A percentile compares a stretch with the other conserved stretches of the same genome.
These are phyloP conservation scores for Cladophialophora exuberans DNA, from an alignment of 2,329 filamentous ascomycete genomes.

Conservation along the genomic window DNA sequence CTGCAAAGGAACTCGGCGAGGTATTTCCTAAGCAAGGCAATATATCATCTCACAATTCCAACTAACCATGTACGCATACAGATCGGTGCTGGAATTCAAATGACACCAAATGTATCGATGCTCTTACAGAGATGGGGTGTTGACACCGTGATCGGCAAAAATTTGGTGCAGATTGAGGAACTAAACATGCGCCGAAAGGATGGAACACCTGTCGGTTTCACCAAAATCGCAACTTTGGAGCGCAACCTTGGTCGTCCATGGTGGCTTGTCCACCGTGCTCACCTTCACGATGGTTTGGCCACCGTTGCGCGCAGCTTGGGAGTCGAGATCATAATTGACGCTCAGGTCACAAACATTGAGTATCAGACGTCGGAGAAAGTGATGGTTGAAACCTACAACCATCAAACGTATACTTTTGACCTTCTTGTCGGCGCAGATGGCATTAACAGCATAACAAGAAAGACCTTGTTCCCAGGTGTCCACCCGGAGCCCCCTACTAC, in stretches of 20 bases:
- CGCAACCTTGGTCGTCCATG: slow-evolving; percentile 10
- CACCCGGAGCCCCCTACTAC: slow-evolving; percentile 43
- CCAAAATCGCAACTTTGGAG: slow-evolving; percentile 14
- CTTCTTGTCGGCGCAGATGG: slow-evolving; percentile 48
- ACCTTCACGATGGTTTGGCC: slow-evolving; percentile 50
- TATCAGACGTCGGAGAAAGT: slow-evolving; percentile 24
- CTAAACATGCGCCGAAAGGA: slow-evolving; percentile 40
- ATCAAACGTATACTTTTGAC: slow-evolving; percentile 37
- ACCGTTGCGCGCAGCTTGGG: slow-evolving; percentile 44
- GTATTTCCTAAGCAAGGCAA: slow-evolving; percentile 29
- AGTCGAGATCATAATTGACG: slow-evolving; percentile 42
- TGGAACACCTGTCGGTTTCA: slow-evolving; percentile 9
- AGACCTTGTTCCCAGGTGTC: slow-evolving; percentile 45
- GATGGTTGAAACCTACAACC: slow-evolving; percentile 19
- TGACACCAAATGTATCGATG: slow-evolving; percentile 34
- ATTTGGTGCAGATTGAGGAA: slow-evolving; percentile 45
- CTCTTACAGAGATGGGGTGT: slow-evolving; percentile 46
- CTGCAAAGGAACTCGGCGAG: slow-evolving; percentile 46
- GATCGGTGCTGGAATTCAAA: slow-evolving; percentile 37
- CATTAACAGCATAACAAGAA: slow-evolving; percentile 44
- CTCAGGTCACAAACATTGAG: slow-evolving; percentile 40
- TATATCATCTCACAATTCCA: background rate
- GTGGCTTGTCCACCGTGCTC: slow-evolving; percentile 43
- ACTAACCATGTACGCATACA: slow-evolving; percentile 24
- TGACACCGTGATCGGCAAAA: slow-evolving; percentile 44